These are phyloP conservation scores for Saraca asoca DNA, from an alignment of 331 rosid species.

Conservation along the genomic window DNA sequence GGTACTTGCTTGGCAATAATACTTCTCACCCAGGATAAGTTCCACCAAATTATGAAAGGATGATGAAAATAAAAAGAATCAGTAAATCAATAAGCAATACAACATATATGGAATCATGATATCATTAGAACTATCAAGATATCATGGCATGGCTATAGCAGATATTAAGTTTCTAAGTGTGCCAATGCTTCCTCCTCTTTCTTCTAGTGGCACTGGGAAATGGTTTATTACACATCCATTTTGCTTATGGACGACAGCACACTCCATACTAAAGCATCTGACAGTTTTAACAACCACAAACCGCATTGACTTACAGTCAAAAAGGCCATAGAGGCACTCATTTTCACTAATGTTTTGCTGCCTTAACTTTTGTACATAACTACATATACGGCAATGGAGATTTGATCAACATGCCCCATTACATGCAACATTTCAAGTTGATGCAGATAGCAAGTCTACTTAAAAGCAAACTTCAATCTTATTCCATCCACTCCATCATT, in stretches of 20 bases:
- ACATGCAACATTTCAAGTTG: slow-evolving; percentile 14
- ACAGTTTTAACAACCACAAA: slow-evolving; percentile 9
- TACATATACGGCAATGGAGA: too few species aligned
- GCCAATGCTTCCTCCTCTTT: not conserved
- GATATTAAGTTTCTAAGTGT: not conserved
- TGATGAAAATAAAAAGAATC: not conserved
- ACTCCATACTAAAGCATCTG: not conserved
- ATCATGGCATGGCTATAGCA: slow-evolving; percentile 23
- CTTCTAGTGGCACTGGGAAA: not conserved
- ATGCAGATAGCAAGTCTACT: slow-evolving; percentile 2
- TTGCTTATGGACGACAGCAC: too few species aligned
- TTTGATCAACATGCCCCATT: not conserved
- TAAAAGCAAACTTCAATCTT: slow-evolving; percentile 17
- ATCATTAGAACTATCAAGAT: not conserved
- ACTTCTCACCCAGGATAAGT: too few species aligned
- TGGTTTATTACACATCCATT: slow-evolving; percentile 1
- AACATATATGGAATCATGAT: slow-evolving; percentile 16
- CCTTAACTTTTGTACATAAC: slow-evolving; percentile 30
- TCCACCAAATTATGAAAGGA: too few species aligned
- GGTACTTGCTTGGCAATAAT: too few species aligned
- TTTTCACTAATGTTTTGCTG: slow-evolving; percentile 9
- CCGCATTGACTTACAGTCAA: not conserved
- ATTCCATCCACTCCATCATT: not conserved
- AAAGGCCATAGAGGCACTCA: not conserved
- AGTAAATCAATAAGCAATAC: not conserved